phyloP scores from a whole-genome alignment of 805 yeast genomes.

The Wickerhamiella alocasiicola region DNA sequence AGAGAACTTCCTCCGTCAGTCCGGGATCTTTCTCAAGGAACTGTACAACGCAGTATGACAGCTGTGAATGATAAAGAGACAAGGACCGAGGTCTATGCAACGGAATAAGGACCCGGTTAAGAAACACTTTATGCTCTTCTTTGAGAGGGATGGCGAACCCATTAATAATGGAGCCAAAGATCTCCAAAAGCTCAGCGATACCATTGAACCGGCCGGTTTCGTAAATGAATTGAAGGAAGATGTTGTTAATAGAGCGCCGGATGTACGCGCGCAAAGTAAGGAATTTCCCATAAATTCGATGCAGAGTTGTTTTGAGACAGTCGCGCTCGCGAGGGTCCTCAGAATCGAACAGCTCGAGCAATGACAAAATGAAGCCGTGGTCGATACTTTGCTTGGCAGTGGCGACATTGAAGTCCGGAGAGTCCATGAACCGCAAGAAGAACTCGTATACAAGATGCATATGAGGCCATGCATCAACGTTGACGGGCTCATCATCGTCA shows the following conservation, averaged over 20 bases:
- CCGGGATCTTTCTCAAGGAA: slow-evolving; percentile 88
- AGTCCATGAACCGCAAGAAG: slow-evolving; percentile 81
- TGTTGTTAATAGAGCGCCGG: slow-evolving; percentile 81
- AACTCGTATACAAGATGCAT: slow-evolving; percentile 96
- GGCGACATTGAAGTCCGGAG: slow-evolving; percentile 88
- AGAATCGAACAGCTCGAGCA: slow-evolving; percentile 83
- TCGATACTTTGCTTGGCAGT: slow-evolving; percentile 89
- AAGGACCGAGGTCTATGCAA: slow-evolving; percentile 83
- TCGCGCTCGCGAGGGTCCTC: slow-evolving; percentile 97
- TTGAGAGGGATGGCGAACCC: slow-evolving; percentile 96
- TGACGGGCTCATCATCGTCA: slow-evolving; percentile 96
- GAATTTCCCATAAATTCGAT: slow-evolving; percentile 92
- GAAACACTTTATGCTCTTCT: slow-evolving; percentile 89
- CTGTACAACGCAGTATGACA: slow-evolving; percentile 94
- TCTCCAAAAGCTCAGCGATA: slow-evolving; percentile 85
- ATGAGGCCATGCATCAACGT: slow-evolving; percentile 96
- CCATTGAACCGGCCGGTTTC: slow-evolving; percentile 96
- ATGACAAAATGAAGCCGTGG: slow-evolving; percentile 68
- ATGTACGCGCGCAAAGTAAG: slow-evolving; percentile 80
- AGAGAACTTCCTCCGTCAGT: slow-evolving; percentile 89
- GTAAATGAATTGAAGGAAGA: slow-evolving; percentile 82
- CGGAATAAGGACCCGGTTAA: slow-evolving; percentile 77
- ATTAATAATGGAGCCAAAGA: slow-evolving; percentile 89
- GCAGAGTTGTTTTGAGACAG: slow-evolving; percentile 85
- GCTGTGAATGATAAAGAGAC: slow-evolving; percentile 87